These are phyloP conservation scores for Torrubiella hemipterigena DNA, from an alignment of 2,329 filamentous ascomycete species.

Conservation along the genomic window DNA sequence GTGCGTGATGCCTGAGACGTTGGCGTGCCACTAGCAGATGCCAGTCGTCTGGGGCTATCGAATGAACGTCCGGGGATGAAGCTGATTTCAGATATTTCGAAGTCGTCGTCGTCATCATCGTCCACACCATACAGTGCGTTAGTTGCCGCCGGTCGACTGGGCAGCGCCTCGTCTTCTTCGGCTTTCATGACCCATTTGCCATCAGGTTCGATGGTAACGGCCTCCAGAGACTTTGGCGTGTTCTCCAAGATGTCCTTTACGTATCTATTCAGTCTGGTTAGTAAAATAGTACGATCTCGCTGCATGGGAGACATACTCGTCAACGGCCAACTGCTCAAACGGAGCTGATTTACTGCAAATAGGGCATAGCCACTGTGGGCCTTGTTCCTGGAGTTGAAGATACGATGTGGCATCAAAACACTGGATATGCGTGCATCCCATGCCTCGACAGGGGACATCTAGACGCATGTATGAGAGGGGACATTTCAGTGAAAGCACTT, in stretches of 20 bases:
- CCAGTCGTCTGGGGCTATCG: conserved; percentile 23
- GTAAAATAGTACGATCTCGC: conserved; percentile 1
- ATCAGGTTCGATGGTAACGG: conserved; percentile 81
- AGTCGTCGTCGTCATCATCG: conserved; percentile 36
- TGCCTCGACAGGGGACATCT: conserved; percentile 64
- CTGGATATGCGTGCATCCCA: conserved; percentile 75
- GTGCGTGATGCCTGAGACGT: conserved; percentile 23
- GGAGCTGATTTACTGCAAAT: conserved; percentile 77
- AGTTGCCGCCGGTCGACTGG: conserved; percentile 15
- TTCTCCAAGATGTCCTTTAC: conserved; percentile 74
- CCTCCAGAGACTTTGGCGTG: conserved; percentile 60
- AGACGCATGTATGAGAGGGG: conserved; percentile 81
- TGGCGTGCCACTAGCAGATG: conserved; percentile 23
- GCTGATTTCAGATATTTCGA: conserved; percentile 34
- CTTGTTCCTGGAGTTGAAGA: conserved; percentile 87
- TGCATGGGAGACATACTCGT: conserved; percentile 51
- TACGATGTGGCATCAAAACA: conserved; percentile 94
- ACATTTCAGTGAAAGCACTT: conserved; percentile 83
- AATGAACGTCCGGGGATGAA: conserved; percentile 19
- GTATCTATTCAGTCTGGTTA: conserved; percentile 42
- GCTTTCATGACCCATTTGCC: conserved; percentile 55
- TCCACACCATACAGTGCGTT: conserved; percentile 16
- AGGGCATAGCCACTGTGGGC: conserved; percentile 92
- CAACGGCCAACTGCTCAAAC: conserved; percentile 74
- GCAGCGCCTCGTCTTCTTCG: conserved; percentile 16